Evolutionary conservation across 2,329 filamentous ascomycete species (phyloP).

Genomic region (Huntiella moniliformis): DNA sequence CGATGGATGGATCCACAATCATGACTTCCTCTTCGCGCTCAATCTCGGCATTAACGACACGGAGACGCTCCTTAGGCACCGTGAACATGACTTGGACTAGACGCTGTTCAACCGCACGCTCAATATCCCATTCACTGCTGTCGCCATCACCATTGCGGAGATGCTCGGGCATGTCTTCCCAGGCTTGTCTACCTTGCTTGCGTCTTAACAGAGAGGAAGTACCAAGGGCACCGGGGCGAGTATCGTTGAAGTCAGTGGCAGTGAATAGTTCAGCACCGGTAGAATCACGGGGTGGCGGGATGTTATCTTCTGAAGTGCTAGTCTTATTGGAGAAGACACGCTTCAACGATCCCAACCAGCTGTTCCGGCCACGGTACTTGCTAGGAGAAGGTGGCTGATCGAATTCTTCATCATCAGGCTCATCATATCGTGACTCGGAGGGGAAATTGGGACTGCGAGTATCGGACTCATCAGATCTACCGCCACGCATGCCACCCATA

Average conservation of each 20-base stretch:
- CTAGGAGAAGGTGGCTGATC: constrained; percentile 33
- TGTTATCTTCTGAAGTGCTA: constrained; percentile 15
- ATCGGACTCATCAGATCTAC: not conserved
- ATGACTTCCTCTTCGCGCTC: constrained; percentile 15
- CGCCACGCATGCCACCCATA: constrained; percentile 15
- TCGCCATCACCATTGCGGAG: constrained; percentile 15
- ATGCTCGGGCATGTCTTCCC: constrained; percentile 23
- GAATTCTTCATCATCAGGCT: constrained; percentile 19
- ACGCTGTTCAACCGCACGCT: constrained; percentile 49
- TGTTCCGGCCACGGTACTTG: constrained; percentile 35
- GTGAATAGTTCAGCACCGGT: constrained; percentile 12
- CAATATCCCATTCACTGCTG: constrained; percentile 61
- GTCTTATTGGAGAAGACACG: constrained; percentile 37
- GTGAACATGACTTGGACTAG: constrained; percentile 82
- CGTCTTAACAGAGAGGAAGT: constrained; percentile 27
- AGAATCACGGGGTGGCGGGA: constrained; percentile 15
- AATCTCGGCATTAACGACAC: constrained; percentile 71
- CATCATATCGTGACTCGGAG: constrained; percentile 15
- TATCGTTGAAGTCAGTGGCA: constrained; percentile 23
- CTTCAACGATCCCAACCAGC: constrained; percentile 50
- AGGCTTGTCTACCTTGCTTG: constrained; percentile 36
- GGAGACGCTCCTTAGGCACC: constrained; percentile 64
- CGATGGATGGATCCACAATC: constrained; percentile 7
- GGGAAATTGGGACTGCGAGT: constrained; percentile 13
- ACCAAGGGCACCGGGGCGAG: constrained; percentile 14